Evolutionary conservation across 768 basidiomycete species (phyloP).

Genomic region (Grammothele lineata): DNA sequence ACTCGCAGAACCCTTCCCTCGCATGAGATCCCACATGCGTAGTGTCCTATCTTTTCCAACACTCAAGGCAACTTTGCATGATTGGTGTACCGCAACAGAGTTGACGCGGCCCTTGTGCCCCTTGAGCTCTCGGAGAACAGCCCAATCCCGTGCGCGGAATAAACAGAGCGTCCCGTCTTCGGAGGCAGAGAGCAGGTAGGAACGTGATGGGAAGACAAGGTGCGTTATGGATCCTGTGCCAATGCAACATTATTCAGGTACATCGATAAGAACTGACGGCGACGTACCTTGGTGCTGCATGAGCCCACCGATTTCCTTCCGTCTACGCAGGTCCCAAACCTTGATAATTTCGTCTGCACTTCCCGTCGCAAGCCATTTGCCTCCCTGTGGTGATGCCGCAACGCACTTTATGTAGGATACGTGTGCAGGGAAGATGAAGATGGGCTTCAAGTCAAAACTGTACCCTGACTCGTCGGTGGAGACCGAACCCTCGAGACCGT

Average conservation of each 20-base stretch:
- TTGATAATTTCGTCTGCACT: constrained; percentile 96
- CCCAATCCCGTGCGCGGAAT: constrained; percentile 94
- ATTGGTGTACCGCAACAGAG: constrained; percentile 85
- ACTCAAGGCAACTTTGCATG: constrained; percentile 85
- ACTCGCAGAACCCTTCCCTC: constrained; percentile 86
- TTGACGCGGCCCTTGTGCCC: constrained; percentile 96
- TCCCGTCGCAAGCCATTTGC: constrained; percentile 95
- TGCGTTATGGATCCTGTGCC: constrained; percentile 84
- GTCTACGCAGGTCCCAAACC: constrained; percentile 89
- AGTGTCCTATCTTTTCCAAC: constrained; percentile 88
- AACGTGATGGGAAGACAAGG: constrained; percentile 80
- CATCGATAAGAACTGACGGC: too few relatives aligned
- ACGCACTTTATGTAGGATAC: constrained; percentile 90
- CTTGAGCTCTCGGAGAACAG: constrained; percentile 78
- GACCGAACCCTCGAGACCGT: constrained; percentile 74
- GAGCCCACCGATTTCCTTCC: constrained; percentile 91
- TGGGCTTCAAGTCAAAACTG: constrained; percentile 55
- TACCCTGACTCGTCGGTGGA: constrained; percentile 28
- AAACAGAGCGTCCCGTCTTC: constrained; percentile 89
- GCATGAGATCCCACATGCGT: constrained; percentile 99
- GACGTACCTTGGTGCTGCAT: constrained; percentile 88
- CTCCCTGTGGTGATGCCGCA: constrained; percentile 81
- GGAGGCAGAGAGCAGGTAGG: constrained; percentile 87
- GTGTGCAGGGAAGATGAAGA: constrained; percentile 97
- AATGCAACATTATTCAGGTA: too few relatives aligned